Evolutionary conservation across 192 early-diverging fungal genomes (phyloP).

Genomic region (Podila epicladia): DNA sequence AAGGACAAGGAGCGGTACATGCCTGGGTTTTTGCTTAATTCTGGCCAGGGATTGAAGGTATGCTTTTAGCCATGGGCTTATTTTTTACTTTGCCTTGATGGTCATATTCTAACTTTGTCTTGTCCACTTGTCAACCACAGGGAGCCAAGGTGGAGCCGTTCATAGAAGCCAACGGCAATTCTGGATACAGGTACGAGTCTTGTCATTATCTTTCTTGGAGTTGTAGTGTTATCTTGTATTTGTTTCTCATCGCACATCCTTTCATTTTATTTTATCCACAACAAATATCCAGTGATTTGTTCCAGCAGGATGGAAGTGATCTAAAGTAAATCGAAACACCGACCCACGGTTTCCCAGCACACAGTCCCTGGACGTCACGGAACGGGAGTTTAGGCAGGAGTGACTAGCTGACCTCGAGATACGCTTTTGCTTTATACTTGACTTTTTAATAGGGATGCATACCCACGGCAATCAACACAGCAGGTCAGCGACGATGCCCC

Average conservation of each 20-base stretch:
- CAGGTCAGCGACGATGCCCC: constrained; percentile 39
- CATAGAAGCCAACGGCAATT: not conserved
- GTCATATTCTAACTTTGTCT: not conserved
- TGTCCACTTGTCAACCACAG: not conserved
- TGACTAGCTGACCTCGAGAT: not conserved
- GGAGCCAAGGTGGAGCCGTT: constrained; percentile 1
- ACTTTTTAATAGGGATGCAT: not conserved
- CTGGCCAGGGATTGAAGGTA: constrained; percentile 24
- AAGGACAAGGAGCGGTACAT: constrained; percentile 48
- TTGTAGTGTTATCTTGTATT: not conserved
- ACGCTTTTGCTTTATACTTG: not conserved
- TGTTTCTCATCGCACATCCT: constrained; percentile 12
- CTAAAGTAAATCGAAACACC: not conserved
- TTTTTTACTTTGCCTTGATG: not conserved
- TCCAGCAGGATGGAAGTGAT: constrained; percentile 17
- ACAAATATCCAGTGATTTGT: constrained; percentile 16
- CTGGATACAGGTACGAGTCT: not conserved
- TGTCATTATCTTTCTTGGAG: not conserved
- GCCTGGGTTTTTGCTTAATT: constrained; percentile 24
- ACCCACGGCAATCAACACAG: constrained; percentile 20
- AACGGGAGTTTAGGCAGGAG: not conserved
- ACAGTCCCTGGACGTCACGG: too few species aligned
- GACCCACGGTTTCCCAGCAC: not conserved
- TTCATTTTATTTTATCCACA: constrained; percentile 14
- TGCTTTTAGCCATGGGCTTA: not conserved